These are phyloP conservation scores for Trichoderma hamatum DNA, from an alignment of 2,329 filamentous ascomycete species.

Conservation along the genomic window DNA sequence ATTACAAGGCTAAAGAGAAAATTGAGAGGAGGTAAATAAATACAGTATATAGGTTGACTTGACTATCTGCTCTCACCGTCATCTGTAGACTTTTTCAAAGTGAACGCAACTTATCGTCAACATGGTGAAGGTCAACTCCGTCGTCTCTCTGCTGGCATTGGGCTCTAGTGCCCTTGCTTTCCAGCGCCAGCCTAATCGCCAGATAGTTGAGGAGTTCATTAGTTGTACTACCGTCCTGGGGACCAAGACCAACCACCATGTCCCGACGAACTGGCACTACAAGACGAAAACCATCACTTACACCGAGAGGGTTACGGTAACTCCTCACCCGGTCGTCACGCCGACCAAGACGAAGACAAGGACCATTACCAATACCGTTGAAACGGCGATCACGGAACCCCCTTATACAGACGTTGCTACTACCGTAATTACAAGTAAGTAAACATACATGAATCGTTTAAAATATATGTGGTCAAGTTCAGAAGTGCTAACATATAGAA, in stretches of 20 bases:
- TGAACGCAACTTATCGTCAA: neutral
- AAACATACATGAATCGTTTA: neutral
- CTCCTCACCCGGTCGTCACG: slow-evolving; percentile 14
- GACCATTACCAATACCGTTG: neutral
- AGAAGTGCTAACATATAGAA: neutral
- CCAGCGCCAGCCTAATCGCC: neutral
- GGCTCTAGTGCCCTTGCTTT: slow-evolving; percentile 15
- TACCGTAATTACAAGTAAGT: neutral
- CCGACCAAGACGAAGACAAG: slow-evolving; percentile 17
- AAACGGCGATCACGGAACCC: neutral
- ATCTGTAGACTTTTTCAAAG: neutral
- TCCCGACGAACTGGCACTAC: slow-evolving; percentile 16
- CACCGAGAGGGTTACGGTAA: slow-evolving; percentile 9
- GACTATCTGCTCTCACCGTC: neutral
- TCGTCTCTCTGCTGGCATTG: slow-evolving; percentile 15
- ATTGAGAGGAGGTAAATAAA: neutral
- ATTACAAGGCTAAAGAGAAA: neutral
- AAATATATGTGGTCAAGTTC: neutral
- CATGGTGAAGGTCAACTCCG: slow-evolving; percentile 21
- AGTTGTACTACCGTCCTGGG: slow-evolving; percentile 13
- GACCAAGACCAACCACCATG: neutral
- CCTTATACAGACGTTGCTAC: neutral
- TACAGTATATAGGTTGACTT: neutral
- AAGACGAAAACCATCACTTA: slow-evolving; percentile 18
- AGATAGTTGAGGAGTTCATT: neutral